Conservation (phyloP, 768 basidiomycete species). For the Solioccasus polychromus region DNA sequence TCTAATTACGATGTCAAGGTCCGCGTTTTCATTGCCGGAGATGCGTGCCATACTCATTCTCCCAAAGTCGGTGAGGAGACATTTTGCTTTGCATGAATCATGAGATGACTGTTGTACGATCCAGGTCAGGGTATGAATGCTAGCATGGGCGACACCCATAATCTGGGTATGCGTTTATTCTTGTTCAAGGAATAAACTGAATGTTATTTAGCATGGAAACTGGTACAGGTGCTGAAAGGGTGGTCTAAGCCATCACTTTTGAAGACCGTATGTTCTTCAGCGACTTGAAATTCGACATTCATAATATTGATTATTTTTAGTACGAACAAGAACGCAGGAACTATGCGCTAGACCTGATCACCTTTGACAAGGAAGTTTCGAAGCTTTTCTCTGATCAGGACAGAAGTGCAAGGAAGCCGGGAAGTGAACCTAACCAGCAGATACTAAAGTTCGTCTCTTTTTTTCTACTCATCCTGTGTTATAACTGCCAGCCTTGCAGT, state of each 20-base stretch:
- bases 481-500: constrained; percentile 19
- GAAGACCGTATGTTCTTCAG: constrained; percentile 31
- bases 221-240: constrained; percentile 18
- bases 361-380: constrained; percentile 62
- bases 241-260: constrained; percentile 35
- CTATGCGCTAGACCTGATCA: constrained; percentile 65
- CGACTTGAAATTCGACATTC: background rate
- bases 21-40: constrained; percentile 68
- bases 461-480: too few relatives aligned
- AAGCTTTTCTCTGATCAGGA: too few relatives aligned
- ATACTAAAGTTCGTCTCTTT: too few relatives aligned
- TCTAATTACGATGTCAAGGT: constrained; percentile 52
- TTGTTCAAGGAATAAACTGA: background rate
- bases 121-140: background rate
- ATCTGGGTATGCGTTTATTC: background rate
- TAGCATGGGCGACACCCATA: background rate
- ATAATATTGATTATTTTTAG: constrained; percentile 30
- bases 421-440: too few relatives aligned
- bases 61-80: constrained; percentile 49
- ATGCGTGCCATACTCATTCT: constrained; percentile 64
- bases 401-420: too few relatives aligned
- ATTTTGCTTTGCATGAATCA: background rate
- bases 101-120: background rate
- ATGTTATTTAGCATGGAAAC: background rate
- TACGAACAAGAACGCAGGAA: constrained; percentile 65